Base-by-base conservation (phyloP, 768 basidiomycete species). In the Lyophyllum decastes region DNA sequence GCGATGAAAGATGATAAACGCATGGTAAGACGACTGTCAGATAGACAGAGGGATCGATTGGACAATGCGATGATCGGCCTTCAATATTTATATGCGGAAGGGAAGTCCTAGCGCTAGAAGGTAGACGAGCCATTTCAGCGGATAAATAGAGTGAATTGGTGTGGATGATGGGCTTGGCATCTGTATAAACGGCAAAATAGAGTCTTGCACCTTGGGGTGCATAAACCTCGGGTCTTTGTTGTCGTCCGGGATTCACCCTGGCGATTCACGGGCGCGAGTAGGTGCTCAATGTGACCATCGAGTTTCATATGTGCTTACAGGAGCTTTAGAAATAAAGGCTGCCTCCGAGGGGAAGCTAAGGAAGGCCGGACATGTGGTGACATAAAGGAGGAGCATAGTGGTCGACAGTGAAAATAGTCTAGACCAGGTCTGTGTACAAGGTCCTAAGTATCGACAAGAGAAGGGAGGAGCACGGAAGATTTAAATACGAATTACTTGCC, bases 1-100 rank as follows among this genome's bases (percentile, higher is more conserved):
- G 73, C 57, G 33, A 70, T 59, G 25, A 71, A 55, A 25, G 46
- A 9, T 24, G 64, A 58, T 52, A 70, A 64, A 55, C 76, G 64
- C 74, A 77, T 74, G 45, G 52, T 60, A 14, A 26, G 5, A 17
- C 6, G 16, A 38, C 35, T 6, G 14, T 17, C 5, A 17, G 35
- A 38, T 38, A 38, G 4, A 30, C 30, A 30, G 30, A 4, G 35
- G 35, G 14, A 38, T 7, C 35, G 14, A 38, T 16, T 38, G 3
- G 35, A 38, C 6, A 38, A 38, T 30, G 30, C 30, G n/a, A 30
- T 4, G 30, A 30, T 30, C 35, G 35, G 35, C 35, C 14, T 38
- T 12, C 11, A 38, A 12, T 38, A 38, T 38, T 6, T 38, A 38
- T 11, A 17, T 12, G 35, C 5, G 35, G 16, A 38, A 7, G 35